Evolutionary conservation across 176 grass and related monocot species (phyloP).

Genomic region (Oryza glaberrima): DNA sequence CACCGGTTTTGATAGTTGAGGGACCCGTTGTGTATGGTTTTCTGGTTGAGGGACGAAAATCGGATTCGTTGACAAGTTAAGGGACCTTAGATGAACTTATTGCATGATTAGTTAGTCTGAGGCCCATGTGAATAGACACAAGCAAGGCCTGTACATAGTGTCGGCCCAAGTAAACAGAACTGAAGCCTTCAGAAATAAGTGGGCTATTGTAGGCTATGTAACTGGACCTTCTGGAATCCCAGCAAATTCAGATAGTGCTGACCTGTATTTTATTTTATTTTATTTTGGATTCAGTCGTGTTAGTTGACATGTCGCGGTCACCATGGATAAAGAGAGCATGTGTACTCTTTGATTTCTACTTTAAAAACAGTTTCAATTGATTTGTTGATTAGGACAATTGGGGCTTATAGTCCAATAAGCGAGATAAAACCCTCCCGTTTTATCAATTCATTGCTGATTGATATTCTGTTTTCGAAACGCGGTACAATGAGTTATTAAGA

Average conservation of each 20-base stretch:
- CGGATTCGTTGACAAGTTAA: too few species aligned
- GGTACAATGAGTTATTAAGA: too few species aligned
- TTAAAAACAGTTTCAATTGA: neutral
- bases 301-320: slow-evolving; percentile 8
- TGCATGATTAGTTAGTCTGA: neutral
- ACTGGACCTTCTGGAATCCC: neutral
- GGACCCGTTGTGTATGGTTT: too few species aligned
- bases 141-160: neutral
- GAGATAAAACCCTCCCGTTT: too few species aligned
- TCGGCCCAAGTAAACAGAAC: neutral
- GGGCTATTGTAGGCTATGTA: neutral
- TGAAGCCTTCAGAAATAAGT: neutral
- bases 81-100: too few species aligned
- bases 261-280: too few species aligned
- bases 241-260: neutral
- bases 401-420: neutral
- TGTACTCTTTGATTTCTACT: neutral
- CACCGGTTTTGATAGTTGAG: too few species aligned
- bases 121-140: neutral
- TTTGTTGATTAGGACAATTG: neutral
- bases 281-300: neutral
- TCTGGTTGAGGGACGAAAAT: too few species aligned
- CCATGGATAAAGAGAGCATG: neutral
- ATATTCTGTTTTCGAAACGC: too few species aligned
- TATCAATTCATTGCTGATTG: too few species aligned